Evolutionary conservation across 2,329 filamentous ascomycete species (phyloP), one percentile per base, ranked within the genome.

Genomic region (Hypoxylon sp.): DNA sequence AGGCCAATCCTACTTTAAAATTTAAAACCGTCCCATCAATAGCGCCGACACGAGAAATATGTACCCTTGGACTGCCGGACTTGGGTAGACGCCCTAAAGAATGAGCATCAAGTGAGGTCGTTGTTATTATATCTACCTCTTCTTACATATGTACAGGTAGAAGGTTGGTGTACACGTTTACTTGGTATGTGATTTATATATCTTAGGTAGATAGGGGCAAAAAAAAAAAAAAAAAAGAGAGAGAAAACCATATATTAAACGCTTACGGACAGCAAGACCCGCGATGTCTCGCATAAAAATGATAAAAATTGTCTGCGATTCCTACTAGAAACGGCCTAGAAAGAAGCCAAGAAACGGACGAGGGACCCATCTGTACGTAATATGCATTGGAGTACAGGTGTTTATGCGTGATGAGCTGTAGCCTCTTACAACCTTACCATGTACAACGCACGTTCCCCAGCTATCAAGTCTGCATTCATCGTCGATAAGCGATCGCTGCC

Each of bases 361-460:
- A 60, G 56, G 47, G 52, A 62, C 49, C 59, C 55, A 58, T 48
- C 49, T 64, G 61, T 62, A 55, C 61, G 63, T 56, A 66, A 63
- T 69, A 57, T 66, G 52, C 48, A 55, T 53, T 55, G 57, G 57
- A 43, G 45, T 33, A 60, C n/a, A n/a, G n/a, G n/a, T 62, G 57
- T 70, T 72, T 65, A 77, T 77, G 75, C 76, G 75, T 65, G 73
- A 73, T 75, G 72, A 74, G 70, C 61, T 74, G 70, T 70, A 63
- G 48, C 52, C 55, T 64, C 48, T 60, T 38, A 47, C 9, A 35
- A 35, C 40, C 48, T 60, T 38, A 47, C 9, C 27, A 35, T 38
- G 49, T n/a, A 33, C 29, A 33, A 33, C 29, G n/a, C n/a, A n/a
- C n/a, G n/a, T n/a, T n/a, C n/a, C 29, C 5, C 9, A 11, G 29